Conservation (phyloP, 306 rosid genomes). For the Acmispon strigosus region DNA sequence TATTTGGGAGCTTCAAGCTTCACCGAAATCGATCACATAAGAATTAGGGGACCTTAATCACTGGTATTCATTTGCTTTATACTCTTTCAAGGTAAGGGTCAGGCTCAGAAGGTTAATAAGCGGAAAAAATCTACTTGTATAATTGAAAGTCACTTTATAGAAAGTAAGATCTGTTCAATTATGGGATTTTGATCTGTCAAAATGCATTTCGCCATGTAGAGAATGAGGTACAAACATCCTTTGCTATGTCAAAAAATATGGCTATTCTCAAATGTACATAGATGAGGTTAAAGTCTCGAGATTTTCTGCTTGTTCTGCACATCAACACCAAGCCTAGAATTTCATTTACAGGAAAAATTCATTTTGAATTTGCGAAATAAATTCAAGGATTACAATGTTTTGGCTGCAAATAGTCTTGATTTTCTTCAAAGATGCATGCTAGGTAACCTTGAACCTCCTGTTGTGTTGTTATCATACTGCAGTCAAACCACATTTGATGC, state of each 20-base stretch:
- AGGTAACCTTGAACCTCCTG: background rate
- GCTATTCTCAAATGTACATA: background rate
- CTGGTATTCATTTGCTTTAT: background rate
- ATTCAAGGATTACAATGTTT: background rate
- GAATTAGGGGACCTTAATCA: too few species aligned
- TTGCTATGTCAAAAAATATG: background rate
- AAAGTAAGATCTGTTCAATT: background rate
- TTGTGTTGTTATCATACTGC: background rate
- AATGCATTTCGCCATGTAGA: too few species aligned
- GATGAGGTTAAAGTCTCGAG: background rate
- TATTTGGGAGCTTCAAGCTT: too few species aligned
- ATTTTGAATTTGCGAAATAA: background rate
- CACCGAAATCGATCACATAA: too few species aligned
- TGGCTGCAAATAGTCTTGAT: background rate
- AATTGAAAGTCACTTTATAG: background rate
- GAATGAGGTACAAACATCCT: too few species aligned
- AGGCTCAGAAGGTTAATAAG: background rate
- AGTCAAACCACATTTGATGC: background rate
- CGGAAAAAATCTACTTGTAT: background rate
- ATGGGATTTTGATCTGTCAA: background rate
- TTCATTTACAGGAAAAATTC: conserved; percentile 4
- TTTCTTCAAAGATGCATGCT: background rate
- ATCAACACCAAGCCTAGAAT: background rate
- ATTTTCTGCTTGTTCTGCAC: background rate
- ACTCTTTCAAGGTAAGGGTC: background rate